phyloP scores from a whole-genome alignment of 2,329 filamentous ascomycete species.

The Pestalotiopsis sp. region DNA sequence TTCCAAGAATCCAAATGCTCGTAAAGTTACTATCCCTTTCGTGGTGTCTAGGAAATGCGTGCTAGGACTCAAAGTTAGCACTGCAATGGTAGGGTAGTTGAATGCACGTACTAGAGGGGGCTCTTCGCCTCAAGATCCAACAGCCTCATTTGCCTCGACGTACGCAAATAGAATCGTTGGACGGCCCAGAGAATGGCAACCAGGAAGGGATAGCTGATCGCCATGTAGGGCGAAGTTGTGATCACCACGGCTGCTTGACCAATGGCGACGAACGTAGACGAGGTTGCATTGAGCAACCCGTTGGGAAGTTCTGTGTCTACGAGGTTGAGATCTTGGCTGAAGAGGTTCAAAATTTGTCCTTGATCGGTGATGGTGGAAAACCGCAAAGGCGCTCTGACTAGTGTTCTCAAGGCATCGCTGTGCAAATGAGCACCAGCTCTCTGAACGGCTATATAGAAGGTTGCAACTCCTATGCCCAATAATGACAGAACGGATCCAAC shows the following conservation, averaged over 20 bases:
- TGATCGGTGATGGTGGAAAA: conserved; percentile 38
- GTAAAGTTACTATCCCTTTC: conserved; percentile 49
- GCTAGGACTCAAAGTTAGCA: conserved; percentile 18
- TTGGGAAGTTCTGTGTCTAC: conserved; percentile 39
- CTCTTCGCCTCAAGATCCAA: conserved; percentile 54
- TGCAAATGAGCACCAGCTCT: conserved; percentile 15
- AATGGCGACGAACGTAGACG: conserved; percentile 23
- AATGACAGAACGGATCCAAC: neutral
- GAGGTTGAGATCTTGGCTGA: conserved; percentile 42
- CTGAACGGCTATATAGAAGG: neutral
- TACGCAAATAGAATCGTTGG: conserved; percentile 54
- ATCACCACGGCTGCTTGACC: conserved; percentile 47
- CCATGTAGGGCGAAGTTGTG: conserved; percentile 39
- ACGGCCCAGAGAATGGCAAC: conserved; percentile 42
- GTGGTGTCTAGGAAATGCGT: conserved; percentile 51
- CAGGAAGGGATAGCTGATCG: conserved; percentile 45
- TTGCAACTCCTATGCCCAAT: neutral
- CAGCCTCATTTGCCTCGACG: conserved; percentile 52
- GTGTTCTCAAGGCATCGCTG: neutral
- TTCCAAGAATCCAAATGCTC: conserved; percentile 51
- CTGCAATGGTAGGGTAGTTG: neutral
- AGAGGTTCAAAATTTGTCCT: conserved; percentile 39
- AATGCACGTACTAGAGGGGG: conserved; percentile 45
- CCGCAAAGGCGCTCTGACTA: conserved; percentile 28
- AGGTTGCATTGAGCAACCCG: conserved; percentile 25